Evolutionary conservation across 2,329 filamentous ascomycete species (phyloP).

Genomic region (Zalaria sp.): DNA sequence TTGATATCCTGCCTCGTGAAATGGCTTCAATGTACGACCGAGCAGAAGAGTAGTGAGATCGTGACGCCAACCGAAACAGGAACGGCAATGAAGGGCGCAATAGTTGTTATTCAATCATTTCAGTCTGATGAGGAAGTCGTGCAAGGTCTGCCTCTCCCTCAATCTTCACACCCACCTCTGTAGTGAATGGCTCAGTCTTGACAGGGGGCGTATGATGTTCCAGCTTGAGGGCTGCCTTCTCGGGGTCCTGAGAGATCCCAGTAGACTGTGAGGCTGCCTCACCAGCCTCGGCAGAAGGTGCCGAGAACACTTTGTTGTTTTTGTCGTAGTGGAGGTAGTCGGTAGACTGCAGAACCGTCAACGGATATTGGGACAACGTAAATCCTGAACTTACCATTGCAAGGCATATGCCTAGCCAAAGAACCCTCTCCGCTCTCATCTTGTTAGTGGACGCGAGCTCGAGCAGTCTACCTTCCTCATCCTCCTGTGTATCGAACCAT

Average conservation of each 20-base stretch:
- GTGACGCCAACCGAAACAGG: too few relatives aligned
- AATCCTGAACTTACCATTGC: conserved; percentile 5
- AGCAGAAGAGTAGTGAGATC: too few relatives aligned
- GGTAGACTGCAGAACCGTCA: conserved; percentile 1
- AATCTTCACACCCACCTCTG: neutral
- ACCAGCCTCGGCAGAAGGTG: neutral
- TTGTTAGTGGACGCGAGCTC: conserved; percentile 46
- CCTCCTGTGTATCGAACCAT: conserved; percentile 48
- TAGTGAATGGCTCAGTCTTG: neutral
- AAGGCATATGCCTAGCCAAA: conserved; percentile 13
- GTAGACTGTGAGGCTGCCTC: neutral
- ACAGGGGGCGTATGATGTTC: neutral
- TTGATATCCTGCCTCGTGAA: too few relatives aligned
- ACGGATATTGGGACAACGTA: neutral
- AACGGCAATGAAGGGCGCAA: too few relatives aligned
- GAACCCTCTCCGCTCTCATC: conserved; percentile 38
- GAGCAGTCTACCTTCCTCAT: conserved; percentile 54
- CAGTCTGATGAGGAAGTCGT: neutral
- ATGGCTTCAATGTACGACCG: too few relatives aligned
- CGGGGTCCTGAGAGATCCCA: neutral
- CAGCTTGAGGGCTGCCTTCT: neutral
- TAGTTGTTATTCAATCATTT: neutral
- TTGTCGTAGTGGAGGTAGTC: conserved; percentile 9
- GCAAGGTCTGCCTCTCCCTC: neutral
- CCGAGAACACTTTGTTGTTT: conserved; percentile 8